phyloP scores from a whole-genome alignment of 2,329 filamentous ascomycete species.

The Aspergillus sp. region DNA sequence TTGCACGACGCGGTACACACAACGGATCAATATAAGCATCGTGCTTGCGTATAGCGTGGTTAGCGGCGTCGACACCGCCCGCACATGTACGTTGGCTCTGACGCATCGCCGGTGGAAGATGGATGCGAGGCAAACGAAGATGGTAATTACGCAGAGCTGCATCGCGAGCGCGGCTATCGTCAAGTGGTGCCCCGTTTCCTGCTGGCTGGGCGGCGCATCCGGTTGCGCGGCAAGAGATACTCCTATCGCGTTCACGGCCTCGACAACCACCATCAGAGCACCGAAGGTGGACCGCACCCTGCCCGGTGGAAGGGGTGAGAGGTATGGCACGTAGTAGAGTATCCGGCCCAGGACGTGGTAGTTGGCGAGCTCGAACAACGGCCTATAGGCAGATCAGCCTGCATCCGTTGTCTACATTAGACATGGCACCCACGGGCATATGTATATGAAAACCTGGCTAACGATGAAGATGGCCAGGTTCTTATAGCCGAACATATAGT shows the following conservation, averaged over 20 bases:
- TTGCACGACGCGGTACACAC: slow-evolving; percentile 48
- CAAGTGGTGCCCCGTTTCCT: slow-evolving; percentile 37
- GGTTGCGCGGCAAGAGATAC: slow-evolving; percentile 38
- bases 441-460: slow-evolving; percentile 32
- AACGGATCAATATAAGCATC: slow-evolving; percentile 41
- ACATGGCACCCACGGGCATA: slow-evolving; percentile 24
- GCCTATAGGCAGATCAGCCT: slow-evolving; percentile 27
- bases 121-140: slow-evolving; percentile 8
- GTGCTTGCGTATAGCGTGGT: slow-evolving; percentile 44
- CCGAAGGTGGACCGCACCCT: slow-evolving; percentile 41
- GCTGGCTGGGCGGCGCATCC: slow-evolving; percentile 40
- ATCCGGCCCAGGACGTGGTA: slow-evolving; percentile 53
- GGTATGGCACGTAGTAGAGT: slow-evolving; percentile 53
- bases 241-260: slow-evolving; percentile 18
- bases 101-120: slow-evolving; percentile 11
- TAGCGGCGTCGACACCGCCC: slow-evolving; percentile 30
- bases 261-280: slow-evolving; percentile 40
- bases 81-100: slow-evolving; percentile 7
- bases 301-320: slow-evolving; percentile 43
- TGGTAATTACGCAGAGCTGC: slow-evolving; percentile 11
- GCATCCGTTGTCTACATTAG: not conserved
- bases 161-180: slow-evolving; percentile 40
- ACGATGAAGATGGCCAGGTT: slow-evolving; percentile 39
- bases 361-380: slow-evolving; percentile 52
- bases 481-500: slow-evolving; percentile 33